Base-by-base conservation (phyloP, 2,329 filamentous ascomycete genomes). In the Calonectria montana region DNA sequence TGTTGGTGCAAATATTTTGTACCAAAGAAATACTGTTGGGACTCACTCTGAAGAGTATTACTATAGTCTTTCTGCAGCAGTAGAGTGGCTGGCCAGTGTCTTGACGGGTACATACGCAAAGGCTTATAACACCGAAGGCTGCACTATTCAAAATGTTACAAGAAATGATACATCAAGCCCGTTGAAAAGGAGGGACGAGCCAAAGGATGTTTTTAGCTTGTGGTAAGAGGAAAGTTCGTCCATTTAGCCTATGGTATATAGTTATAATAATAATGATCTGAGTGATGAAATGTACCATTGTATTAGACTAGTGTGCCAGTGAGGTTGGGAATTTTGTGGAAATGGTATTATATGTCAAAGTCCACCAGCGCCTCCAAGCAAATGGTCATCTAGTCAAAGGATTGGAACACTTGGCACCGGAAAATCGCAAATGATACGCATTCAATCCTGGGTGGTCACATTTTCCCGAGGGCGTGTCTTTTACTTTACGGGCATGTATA, bases 1-100 rank as follows among this genome's bases (percentile, higher is more conserved):
- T 0, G 61, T 77, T 0, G 77, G 77, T 1, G 77, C 75, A 0
- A 78, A 78, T 12, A 78, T 79, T 5, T 2, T 79, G 2, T 79
- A 79, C 12, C 61, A 79, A n/a, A 57, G 77, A 7, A 79, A 79
- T 9, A 45, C 72, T 2, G 68, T 75, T 2, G 77, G 76, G 0
- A 62, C 61, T 0, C 77, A 78, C 29, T 23, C 68, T 0, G 29
- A 74, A 12, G 77, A 78, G 29, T 70, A 65, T 1, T n/a, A 16
- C 0, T 48, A 70, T 2, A 53, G 73, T 16, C 66, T 72, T 4
- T 43, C 21, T 1, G n/a, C 73, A 2, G 77, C 70, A 2, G 39
- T 78, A 2, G 35, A 74, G 12, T 78, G 75, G 72, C 4, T 78
- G 10, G 63, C 63, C 0, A 12, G n/a, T 25, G 70, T 76, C 27